Evolutionary conservation across 148 eudicot genomes (phyloP), one percentile per base, ranked within the genome.

Genomic region (Fagopyrum tataricum): DNA sequence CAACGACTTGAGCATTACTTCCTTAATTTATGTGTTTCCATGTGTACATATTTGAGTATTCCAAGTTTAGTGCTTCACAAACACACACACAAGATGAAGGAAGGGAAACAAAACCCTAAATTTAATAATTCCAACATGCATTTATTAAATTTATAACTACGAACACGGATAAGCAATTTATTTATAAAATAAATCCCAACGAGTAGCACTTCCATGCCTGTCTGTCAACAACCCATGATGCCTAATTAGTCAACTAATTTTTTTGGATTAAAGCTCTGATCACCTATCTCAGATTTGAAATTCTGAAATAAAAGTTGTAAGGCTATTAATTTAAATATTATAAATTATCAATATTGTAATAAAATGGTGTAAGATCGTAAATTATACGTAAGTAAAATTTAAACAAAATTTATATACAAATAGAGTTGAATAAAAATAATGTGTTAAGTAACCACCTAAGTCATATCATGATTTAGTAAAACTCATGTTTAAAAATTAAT

Each of bases 121-220:
- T 56, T 21, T 20, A 53, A 21, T 2, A 58, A 21, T 23, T 21
- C 4, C 13, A 56, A 23, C 64, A 7, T 58, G 9, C 37, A 21
- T 21, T 56, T 56, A 56, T 21, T 21, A 23, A 20, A 6, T 0
- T 56, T 4, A 8, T 31, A 7, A 21, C 1, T 10, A 40, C 67
- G 26, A 59, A 59, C 66, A 59, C 24, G 66, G 39, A 26, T 61
- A 6, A 61, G 5, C 5, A 12, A 10, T 23, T 59, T 59, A 59
- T 23, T 46, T 61, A 20, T 56, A 56, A 56, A 56, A 1, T 24
- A 59, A 18, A 59, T 59, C 39, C 12, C 66, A 59, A 59, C 66
- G 10, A 59, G 66, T 59, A 59, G 67, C 41, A 61, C 67, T 61
- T 61, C 67, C 41, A 58, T 58, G 14, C 26, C 41, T 61, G 17